These are phyloP conservation scores for Arthrobotrys pseudoclavata DNA, from an alignment of 2,329 filamentous ascomycete species.

Conservation along the genomic window DNA sequence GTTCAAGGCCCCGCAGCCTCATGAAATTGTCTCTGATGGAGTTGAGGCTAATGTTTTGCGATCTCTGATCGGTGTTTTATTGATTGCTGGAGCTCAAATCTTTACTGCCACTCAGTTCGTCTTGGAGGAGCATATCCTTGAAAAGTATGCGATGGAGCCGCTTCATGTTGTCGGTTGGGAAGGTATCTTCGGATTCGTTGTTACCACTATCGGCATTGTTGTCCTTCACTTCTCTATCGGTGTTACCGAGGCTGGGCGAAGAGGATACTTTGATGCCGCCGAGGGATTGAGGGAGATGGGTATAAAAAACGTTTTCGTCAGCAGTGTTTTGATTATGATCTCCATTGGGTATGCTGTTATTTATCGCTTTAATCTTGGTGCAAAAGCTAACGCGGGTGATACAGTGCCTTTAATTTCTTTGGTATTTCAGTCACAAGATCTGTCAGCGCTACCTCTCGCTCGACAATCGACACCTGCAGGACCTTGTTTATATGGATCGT, in stretches of 20 bases:
- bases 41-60: constrained; percentile 70
- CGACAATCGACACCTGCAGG: constrained; percentile 96
- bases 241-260: constrained; percentile 77
- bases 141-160: constrained; percentile 82
- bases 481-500: constrained; percentile 99
- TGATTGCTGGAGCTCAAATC: constrained; percentile 94
- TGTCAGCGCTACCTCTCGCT: constrained; percentile 91
- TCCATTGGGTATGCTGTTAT: constrained; percentile 83
- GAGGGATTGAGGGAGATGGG: constrained; percentile 88
- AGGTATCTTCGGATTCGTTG: constrained; percentile 86
- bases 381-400: constrained; percentile 60
- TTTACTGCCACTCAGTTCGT: constrained; percentile 98
- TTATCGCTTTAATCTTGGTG: neutral
- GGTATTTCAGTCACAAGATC: constrained; percentile 90
- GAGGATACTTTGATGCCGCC: constrained; percentile 89
- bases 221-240: constrained; percentile 84
- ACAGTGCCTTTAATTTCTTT: constrained; percentile 95
- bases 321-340: constrained; percentile 93
- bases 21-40: constrained; percentile 64
- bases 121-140: constrained; percentile 91
- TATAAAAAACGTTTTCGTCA: constrained; percentile 78
- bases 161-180: constrained; percentile 96
- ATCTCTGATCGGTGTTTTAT: constrained; percentile 83
- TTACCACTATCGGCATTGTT: constrained; percentile 83
- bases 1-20: constrained; percentile 75